Evolutionary conservation across 148 eudicot genomes (phyloP).

Genomic region (Chenopodium album): DNA sequence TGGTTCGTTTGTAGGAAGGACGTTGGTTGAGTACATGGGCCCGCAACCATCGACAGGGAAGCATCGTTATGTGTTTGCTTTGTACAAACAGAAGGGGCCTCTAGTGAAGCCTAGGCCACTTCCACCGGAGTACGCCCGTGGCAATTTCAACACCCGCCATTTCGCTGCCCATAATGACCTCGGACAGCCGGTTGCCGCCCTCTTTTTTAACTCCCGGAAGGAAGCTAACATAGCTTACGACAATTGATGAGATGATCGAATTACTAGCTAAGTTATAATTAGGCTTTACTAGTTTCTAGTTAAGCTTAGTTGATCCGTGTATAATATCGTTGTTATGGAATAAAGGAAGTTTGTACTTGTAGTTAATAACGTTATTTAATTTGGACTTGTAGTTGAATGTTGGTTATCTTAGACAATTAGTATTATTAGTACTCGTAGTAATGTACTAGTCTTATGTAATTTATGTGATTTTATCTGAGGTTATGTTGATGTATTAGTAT

Average conservation of each 20-base stretch:
- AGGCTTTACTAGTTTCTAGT: background rate
- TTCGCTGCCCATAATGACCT: conserved; percentile 5
- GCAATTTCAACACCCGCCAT: conserved; percentile 6
- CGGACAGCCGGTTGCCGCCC: background rate
- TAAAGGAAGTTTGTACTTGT: background rate
- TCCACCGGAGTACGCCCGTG: background rate
- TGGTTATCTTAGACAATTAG: background rate
- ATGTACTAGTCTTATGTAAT: too few species aligned
- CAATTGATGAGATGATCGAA: background rate
- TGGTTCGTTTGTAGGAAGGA: conserved; percentile 37
- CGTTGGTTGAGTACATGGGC: conserved; percentile 6
- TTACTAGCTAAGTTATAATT: background rate
- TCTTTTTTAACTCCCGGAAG: background rate
- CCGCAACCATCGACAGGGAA: background rate
- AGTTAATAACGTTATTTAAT: background rate
- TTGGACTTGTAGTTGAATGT: background rate
- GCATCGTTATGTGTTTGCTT: background rate
- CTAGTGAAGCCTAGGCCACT: background rate
- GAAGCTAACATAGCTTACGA: background rate
- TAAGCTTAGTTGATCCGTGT: background rate
- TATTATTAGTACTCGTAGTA: background rate
- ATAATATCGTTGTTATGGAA: too few species aligned
- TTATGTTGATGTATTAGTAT: too few species aligned
- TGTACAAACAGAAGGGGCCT: background rate
- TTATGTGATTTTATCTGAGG: too few species aligned